Base-by-base conservation (phyloP, 1,139 yeast species). In the Eremothecium gossypii region DNA sequence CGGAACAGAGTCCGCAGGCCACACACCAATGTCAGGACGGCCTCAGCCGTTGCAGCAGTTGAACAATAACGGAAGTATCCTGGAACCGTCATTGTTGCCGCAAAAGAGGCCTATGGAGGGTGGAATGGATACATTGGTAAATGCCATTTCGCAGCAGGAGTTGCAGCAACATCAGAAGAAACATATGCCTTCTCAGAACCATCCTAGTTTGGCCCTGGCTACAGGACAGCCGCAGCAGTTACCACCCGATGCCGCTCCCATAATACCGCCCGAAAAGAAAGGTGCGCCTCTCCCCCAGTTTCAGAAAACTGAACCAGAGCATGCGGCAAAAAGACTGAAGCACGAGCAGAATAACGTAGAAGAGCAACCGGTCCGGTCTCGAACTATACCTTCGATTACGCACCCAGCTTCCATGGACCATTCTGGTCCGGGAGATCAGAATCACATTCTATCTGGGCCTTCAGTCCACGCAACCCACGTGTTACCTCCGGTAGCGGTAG, bases 91-190 rank as follows among this genome's bases (percentile, higher is more conserved):
- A 4, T 37, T 43, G 11, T 29, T 50, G 7, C 55, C 55, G 4
- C 57, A 54, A 38, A 57, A 57, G 41, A 55, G 61, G 45, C 47
- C 53, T 8, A 45, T 51, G 41, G 61, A 56, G 37, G 57, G 54
- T n/a, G 58, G 54, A 13, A 59, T 58, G 38, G 50, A 57, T 41
- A 56, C 61, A 2, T 41, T 58, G 27, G 61, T 58, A 7, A 52
- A 55, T 43, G 63, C 61, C 6, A 41, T 41, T 10, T 41, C 44
- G 4, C 44, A 41, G 27, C 44, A 41, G 12, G 44, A 43, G 33
- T 48, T 40, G 33, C 46, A 39, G 38, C 52, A 44, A 40, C 53
- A 43, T 38, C 52, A 40, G 26, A 37, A 31, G 12, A 30, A 12
- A 14, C 42, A 17, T 33, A 38, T n/a, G 27, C 44, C 34, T 28